Evolutionary conservation across 73 alveolate genomes (phyloP).

Genomic region (Urostyla sp.): DNA sequence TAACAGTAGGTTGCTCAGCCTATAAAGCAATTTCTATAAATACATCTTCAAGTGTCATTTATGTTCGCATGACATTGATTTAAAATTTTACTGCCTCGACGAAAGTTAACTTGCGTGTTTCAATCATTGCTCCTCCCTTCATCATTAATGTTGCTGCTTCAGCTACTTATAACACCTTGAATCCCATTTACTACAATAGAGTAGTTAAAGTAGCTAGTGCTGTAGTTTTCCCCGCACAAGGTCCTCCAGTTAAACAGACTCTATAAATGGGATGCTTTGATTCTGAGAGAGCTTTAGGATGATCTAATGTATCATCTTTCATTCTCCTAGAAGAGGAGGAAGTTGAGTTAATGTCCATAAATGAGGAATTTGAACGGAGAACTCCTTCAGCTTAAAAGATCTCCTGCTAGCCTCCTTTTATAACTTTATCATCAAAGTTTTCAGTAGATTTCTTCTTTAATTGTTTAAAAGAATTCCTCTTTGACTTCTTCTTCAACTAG

Average conservation of each 20-base stretch:
- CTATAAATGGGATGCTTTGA: slow-evolving; percentile 65
- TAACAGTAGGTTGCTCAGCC: slow-evolving; percentile 68
- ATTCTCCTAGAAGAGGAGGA: slow-evolving; percentile 2
- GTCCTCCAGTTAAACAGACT: slow-evolving; percentile 90
- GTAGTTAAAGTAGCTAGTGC: slow-evolving; percentile 73
- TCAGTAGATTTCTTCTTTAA: slow-evolving; percentile 3
- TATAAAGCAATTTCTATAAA: slow-evolving; percentile 72
- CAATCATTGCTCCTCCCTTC: slow-evolving; percentile 87
- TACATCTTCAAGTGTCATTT: slow-evolving; percentile 82
- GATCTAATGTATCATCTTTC: slow-evolving; percentile 51
- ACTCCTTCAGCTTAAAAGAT: slow-evolving; percentile 14
- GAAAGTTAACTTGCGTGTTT: slow-evolving; percentile 63
- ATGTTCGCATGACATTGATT: slow-evolving; percentile 74
- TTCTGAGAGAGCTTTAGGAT: slow-evolving; percentile 23
- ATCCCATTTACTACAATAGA: slow-evolving; percentile 75
- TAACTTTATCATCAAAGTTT: not conserved
- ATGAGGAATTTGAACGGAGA: slow-evolving; percentile 16
- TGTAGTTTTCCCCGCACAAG: slow-evolving; percentile 91
- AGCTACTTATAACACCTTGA: slow-evolving; percentile 81
- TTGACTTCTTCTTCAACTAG: slow-evolving; percentile 17
- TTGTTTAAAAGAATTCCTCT: slow-evolving; percentile 20
- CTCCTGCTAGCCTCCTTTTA: not conserved
- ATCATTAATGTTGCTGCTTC: slow-evolving; percentile 86
- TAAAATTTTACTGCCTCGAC: slow-evolving; percentile 79
- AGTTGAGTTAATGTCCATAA: slow-evolving; percentile 1